These are phyloP conservation scores for Aspergillus niger DNA, from an alignment of 2,329 filamentous ascomycete genomes.

Conservation along the genomic window DNA sequence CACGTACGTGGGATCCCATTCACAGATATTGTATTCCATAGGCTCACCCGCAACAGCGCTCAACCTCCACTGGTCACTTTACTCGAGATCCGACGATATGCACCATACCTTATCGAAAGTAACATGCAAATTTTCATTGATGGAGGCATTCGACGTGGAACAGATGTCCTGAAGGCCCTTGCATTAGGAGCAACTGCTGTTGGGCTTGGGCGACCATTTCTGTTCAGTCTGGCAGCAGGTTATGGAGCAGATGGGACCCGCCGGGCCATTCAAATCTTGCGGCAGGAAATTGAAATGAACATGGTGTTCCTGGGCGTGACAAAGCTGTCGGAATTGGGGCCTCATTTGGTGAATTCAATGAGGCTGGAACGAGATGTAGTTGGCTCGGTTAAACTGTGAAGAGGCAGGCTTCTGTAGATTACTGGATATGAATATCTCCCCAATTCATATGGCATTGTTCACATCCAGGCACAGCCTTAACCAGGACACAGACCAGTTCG, in stretches of 20 bases:
- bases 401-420: neutral
- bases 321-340: constrained; percentile 28
- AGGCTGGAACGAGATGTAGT: constrained; percentile 36
- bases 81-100: constrained; percentile 64
- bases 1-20: constrained; percentile 24
- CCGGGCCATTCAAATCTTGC: constrained; percentile 39
- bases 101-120: constrained; percentile 59
- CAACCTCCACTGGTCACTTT: constrained; percentile 59
- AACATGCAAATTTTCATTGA: constrained; percentile 65
- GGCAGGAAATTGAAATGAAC: constrained; percentile 38
- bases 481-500: no score
- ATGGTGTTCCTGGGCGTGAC: constrained; percentile 38
- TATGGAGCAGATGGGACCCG: constrained; percentile 63
- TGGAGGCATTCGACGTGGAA: constrained; percentile 65
- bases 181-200: constrained; percentile 66
- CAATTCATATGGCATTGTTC: neutral
- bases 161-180: constrained; percentile 68
- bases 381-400: constrained; percentile 32
- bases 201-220: constrained; percentile 62
- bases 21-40: neutral
- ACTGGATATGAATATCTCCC: neutral
- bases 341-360: constrained; percentile 35
- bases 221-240: constrained; percentile 57
- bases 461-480: no score
- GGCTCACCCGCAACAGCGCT: constrained; percentile 19